phyloP scores from a whole-genome alignment of 257 asterid species.

The Capsicum rhomboideum region DNA sequence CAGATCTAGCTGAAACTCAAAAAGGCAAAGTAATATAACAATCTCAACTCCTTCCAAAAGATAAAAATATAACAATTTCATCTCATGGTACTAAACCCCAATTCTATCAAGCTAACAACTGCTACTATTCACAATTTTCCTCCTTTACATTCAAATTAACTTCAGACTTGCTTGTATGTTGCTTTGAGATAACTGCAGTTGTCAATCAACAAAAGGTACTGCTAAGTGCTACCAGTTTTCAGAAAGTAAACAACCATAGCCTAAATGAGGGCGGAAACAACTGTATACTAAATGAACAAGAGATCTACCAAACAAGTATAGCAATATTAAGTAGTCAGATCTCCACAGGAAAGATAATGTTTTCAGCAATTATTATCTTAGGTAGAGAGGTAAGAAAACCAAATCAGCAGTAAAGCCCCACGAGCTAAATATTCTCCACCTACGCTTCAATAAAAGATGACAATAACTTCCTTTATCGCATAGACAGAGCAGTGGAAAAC shows the following conservation, averaged over 20 bases:
- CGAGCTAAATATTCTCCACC: neutral
- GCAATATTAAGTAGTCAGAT: neutral
- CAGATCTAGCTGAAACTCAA: neutral
- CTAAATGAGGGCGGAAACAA: neutral
- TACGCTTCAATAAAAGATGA: neutral
- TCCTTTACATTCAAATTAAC: neutral
- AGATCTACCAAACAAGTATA: neutral
- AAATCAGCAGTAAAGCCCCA: neutral
- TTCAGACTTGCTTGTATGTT: neutral
- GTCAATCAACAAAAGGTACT: neutral
- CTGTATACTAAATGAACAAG: neutral
- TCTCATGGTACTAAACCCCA: neutral
- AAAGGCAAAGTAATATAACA: neutral
- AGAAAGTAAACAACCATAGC: neutral
- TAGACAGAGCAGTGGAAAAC: neutral
- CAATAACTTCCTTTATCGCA: neutral
- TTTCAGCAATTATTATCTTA: neutral
- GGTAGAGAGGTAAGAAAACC: neutral
- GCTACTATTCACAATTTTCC: neutral
- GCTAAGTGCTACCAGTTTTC: neutral
- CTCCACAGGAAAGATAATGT: neutral
- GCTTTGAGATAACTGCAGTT: neutral
- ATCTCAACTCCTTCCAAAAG: neutral
- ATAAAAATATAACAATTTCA: neutral
- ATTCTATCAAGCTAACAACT: neutral